Base-by-base conservation (phyloP, 164 flowering plant species). In the Stephania yunnanensis region DNA sequence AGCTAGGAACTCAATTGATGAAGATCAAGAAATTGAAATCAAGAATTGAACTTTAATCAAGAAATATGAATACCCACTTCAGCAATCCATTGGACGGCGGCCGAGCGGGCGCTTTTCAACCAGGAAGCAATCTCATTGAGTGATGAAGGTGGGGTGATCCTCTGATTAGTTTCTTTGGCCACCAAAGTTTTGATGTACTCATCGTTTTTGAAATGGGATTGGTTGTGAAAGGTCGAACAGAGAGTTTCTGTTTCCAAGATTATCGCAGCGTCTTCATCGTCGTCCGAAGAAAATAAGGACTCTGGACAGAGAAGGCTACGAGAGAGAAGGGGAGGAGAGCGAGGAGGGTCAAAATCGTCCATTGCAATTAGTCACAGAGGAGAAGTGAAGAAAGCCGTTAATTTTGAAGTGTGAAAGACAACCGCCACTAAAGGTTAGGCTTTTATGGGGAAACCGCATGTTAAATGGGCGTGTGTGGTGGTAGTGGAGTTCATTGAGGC, bases 21-120 rank as follows among this genome's bases (percentile, higher is more conserved):
- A 12, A 55, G 19, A 61, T 44, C 52, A 52, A 79, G n/a, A 44
- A 61, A 58, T 7, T 48, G 19, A 55, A 31, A 46, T 67, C 1
- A n/a, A 17, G 19, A 19, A 22, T 10, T 17, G 19, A 30, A 25
- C 25, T 25, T 25, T 25, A 25, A 25, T 9, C 58, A 53, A 70
- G 42, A 74, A 50, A 30, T 2, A 36, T 1, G 42, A 36, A 36
- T 36, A 36, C 92, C 7, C 46, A 89, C 95, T 75, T 86, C 81
- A 69, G 89, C 75, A 80, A 91, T 84, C 93, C 93, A 92, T 70
- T 79, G 70, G 76, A 89, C 78, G 8, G 91, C 89, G 71, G 85
- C 89, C 79, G 83, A 78, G 9, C 92, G 90, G 71, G 87, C 92
- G 45, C 78, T 48, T 75, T 85, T 81, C 70, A 85, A 61, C 93